A percentile compares a stretch with the other conserved stretches of the same genome.
These are phyloP conservation scores for sorghum (Sorghum bicolor) DNA, from an alignment of 176 grass and related monocot species.

Conservation along the genomic window DNA sequence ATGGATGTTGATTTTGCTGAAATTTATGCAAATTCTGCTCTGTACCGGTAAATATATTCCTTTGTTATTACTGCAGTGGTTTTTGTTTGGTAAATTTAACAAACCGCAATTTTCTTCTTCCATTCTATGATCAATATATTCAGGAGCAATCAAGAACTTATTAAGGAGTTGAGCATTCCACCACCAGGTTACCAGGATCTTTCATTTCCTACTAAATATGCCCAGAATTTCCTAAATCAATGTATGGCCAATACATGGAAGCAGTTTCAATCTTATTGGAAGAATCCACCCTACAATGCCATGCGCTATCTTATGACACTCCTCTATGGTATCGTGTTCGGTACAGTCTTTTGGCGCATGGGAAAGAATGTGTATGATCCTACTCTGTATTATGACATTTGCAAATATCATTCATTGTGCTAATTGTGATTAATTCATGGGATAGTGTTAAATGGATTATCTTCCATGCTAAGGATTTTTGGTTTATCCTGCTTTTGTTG, in stretches of 20 bases:
- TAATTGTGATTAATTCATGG: not conserved
- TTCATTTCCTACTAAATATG: conserved; percentile 73
- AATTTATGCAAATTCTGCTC: conserved; percentile 68
- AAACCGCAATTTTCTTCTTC: not conserved
- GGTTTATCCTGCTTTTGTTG: conserved; percentile 16
- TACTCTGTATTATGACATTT: not conserved
- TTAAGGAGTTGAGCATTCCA: conserved; percentile 73
- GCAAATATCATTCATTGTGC: not conserved
- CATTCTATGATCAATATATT: conserved; percentile 6
- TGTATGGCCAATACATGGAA: conserved; percentile 83
- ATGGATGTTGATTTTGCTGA: conserved; percentile 73
- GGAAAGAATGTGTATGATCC: conserved; percentile 61
- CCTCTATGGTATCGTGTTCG: conserved; percentile 61
- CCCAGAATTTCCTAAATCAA: conserved; percentile 65
- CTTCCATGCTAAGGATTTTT: not conserved
- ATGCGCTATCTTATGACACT: conserved; percentile 75
- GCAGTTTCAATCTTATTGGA: conserved; percentile 83
- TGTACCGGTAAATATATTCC: conserved; percentile 56
- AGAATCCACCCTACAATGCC: conserved; percentile 85
- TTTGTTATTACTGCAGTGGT: not conserved
- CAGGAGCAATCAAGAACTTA: conserved; percentile 61
- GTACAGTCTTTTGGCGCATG: conserved; percentile 79
- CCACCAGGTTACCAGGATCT: conserved; percentile 54
- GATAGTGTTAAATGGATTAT: conserved; percentile 6
- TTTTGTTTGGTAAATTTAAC: not conserved